phyloP scores from a whole-genome alignment of 2,329 filamentous ascomycete genomes.

The Penicillium concentricum region DNA sequence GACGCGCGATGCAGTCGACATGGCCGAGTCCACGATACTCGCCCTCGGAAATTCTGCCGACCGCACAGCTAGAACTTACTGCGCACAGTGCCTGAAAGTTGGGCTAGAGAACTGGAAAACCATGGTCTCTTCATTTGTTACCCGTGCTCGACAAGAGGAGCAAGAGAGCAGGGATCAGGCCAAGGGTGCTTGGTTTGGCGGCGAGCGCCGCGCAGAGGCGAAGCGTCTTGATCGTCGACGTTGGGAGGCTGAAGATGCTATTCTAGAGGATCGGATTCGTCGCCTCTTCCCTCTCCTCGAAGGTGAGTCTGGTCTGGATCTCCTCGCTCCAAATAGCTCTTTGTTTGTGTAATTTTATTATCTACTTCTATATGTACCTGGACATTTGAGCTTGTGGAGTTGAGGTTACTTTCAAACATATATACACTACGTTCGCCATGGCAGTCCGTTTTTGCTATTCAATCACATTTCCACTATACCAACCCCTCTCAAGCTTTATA shows the following conservation, averaged over 20 bases:
- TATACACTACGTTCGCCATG: neutral
- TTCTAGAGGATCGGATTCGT: conserved; percentile 37
- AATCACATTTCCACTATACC: neutral
- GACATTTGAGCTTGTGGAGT: neutral
- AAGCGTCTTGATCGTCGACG: conserved; percentile 34
- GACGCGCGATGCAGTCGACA: conserved; percentile 83
- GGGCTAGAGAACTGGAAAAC: conserved; percentile 78
- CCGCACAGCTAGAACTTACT: conserved; percentile 56
- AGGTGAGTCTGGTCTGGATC: conserved; percentile 29
- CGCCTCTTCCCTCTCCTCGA: conserved; percentile 32
- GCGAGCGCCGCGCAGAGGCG: conserved; percentile 26
- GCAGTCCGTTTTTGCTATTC: neutral
- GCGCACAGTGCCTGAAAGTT: conserved; percentile 72
- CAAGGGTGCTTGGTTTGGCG: conserved; percentile 35
- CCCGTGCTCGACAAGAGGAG: conserved; percentile 38
- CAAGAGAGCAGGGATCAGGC: conserved; percentile 35
- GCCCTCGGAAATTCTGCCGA: conserved; percentile 34
- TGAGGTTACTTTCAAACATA: neutral
- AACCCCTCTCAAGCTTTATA: neutral
- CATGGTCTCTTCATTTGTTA: conserved; percentile 71
- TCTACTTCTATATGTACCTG: neutral
- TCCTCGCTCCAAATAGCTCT: conserved; percentile 30
- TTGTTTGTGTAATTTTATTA: conserved; percentile 24
- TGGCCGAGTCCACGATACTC: conserved; percentile 65
- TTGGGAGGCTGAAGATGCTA: conserved; percentile 43